Percentiles rank a stretch among this genome's conserved stretches.
Conservation (phyloP, 2,329 filamentous ascomycete species). For the Fusarium goolgardi region DNA sequence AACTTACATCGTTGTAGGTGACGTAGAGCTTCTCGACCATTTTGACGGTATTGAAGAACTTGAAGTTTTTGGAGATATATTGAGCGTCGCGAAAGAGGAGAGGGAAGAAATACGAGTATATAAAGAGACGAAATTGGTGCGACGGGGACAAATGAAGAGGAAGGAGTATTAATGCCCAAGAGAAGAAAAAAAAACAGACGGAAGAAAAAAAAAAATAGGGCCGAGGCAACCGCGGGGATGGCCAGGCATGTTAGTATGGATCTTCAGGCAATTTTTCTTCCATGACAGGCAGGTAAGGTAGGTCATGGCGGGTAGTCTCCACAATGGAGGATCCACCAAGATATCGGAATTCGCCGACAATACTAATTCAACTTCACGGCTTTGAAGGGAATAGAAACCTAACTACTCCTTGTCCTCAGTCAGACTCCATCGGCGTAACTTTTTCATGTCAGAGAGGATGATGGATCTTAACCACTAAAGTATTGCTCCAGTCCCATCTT, state of each 20-base stretch:
- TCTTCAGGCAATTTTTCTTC: conserved; percentile 44
- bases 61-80: conserved; percentile 14
- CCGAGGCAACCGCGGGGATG: conserved; percentile 35
- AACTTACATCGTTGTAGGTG: conserved; percentile 91
- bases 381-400: neutral
- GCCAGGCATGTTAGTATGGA: neutral
- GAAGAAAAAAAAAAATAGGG: conserved; percentile 25
- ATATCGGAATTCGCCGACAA: conserved; percentile 4
- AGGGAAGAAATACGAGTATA: conserved; percentile 1
- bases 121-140: neutral
- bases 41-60: conserved; percentile 52
- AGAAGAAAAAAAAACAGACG: conserved; percentile 23
- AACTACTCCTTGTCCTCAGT: no score
- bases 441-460: no score
- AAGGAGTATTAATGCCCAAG: conserved; percentile 36
- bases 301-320: neutral
- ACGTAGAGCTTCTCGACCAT: conserved; percentile 91
- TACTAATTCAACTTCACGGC: neutral
- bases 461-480: no score
- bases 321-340: neutral
- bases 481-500: no score
- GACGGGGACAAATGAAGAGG: conserved; percentile 27
- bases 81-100: conserved; percentile 15
- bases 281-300: conserved; percentile 1
- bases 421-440: no score